Base-by-base conservation (phyloP, 2,329 filamentous ascomycete genomes). In the Exophiala spinifera region DNA sequence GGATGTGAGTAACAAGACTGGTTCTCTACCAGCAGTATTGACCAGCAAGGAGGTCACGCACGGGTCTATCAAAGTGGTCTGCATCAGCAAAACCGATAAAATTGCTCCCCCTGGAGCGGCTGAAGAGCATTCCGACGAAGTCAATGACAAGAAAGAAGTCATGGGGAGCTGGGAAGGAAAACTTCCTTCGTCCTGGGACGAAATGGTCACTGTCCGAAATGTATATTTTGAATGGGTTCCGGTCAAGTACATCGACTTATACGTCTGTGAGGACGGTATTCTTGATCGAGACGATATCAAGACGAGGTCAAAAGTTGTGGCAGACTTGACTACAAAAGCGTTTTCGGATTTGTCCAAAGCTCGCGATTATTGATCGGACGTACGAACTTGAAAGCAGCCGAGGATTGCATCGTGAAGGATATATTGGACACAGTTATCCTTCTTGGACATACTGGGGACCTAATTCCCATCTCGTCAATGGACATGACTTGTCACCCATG, bases 1-100 rank as follows among this genome's bases (percentile, higher is more conserved):
- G 1, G 78, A 80, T 25, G 79, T 87, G 15, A 83, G 78, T 66
- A 88, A 88, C 69, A 88, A 88, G 67, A 83, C 77, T 0, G 85
- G 85, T 0, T 85, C 82, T 1, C 67, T 87, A 5, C 77, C 82
- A 1, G 77, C 80, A 1, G 75, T 82, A 0, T 70, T 87, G 1
- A 75, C 79, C 46, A 78, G 80, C 6, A 80, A 75, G 49, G 67
- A 79, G 46, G 67, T 79, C 2, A 60, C 53, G 7, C 0, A 55
- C 56, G 50, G 49, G 28, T 45, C 46, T 0, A 74, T 70, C 10
- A 78, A 75, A 53, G 71, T 85, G 0, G 66, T 86, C 2, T 79
- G 83, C 0, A 60, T 87, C 3, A 79, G 79, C 42, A 81, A 85
- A 51, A 71, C 76, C 4, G 84, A 85, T 46, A 88, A 88, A 67